Conservation (phyloP, 768 basidiomycete genomes). For the Russula brevipes region DNA sequence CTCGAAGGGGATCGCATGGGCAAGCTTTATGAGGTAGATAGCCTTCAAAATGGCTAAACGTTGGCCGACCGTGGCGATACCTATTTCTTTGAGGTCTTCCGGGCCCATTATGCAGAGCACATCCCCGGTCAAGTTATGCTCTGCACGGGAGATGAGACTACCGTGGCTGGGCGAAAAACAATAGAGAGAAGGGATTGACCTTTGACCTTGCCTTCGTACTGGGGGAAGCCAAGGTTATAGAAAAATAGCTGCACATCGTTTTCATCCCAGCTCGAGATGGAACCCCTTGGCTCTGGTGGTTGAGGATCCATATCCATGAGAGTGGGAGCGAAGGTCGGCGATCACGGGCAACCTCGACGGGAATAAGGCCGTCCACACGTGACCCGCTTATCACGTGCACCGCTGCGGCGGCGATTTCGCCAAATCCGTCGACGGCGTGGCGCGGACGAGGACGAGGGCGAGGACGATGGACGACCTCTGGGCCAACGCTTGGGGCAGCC, state of each 20-base stretch:
- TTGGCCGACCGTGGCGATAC: constrained; percentile 87
- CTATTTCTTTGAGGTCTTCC: constrained; percentile 81
- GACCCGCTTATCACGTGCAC: constrained; percentile 2
- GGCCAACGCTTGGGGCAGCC: constrained; percentile 63
- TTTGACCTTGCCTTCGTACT: constrained; percentile 78
- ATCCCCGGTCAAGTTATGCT: constrained; percentile 90
- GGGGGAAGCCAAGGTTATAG: constrained; percentile 68
- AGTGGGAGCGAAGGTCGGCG: constrained; percentile 5
- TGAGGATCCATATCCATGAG: constrained; percentile 35
- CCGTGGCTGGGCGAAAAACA: constrained; percentile 17
- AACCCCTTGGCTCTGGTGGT: constrained; percentile 28
- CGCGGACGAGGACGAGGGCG: too few species aligned
- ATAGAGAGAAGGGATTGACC: constrained; percentile 43
- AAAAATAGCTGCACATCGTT: constrained; percentile 77
- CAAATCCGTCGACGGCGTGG: too few species aligned
- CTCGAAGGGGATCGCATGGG: constrained; percentile 76
- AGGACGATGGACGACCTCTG: constrained; percentile 69
- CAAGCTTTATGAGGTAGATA: constrained; percentile 84
- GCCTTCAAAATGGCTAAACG: constrained; percentile 87
- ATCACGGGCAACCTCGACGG: constrained; percentile 1
- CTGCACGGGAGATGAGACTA: constrained; percentile 38
- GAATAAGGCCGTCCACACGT: constrained; percentile 1
- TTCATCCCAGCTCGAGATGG: constrained; percentile 64
- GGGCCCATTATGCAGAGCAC: constrained; percentile 77
- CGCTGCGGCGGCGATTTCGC: too few species aligned